These are phyloP conservation scores for Moesziomyces globuligerus DNA, from an alignment of 1,284 basidiomycete genomes.

Conservation along the genomic window DNA sequence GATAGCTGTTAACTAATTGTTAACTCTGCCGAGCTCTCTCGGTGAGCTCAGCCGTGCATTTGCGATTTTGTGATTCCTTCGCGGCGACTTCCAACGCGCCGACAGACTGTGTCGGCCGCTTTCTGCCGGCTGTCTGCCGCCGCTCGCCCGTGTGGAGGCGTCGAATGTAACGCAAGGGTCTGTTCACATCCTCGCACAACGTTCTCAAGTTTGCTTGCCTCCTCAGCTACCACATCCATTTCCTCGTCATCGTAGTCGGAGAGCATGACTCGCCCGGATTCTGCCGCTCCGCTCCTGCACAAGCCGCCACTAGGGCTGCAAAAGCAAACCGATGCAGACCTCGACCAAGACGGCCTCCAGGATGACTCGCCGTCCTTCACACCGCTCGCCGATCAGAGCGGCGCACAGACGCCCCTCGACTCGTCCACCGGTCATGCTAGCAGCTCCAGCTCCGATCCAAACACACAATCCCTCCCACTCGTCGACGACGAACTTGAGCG, in stretches of 20 bases:
- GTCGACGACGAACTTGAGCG: constrained; percentile 48
- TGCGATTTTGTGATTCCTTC: too few relatives aligned
- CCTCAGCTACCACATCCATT: not conserved
- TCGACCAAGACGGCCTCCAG: not conserved
- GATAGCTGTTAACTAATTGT: too few relatives aligned
- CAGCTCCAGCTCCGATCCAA: not conserved
- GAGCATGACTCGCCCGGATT: constrained; percentile 14
- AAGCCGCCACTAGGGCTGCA: constrained; percentile 15
- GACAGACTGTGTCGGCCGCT: too few relatives aligned
- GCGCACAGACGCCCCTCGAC: constrained; percentile 23
- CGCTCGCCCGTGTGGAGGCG: not conserved
- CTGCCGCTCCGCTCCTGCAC: not conserved
- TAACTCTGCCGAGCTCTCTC: too few relatives aligned
- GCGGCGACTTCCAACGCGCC: too few relatives aligned
- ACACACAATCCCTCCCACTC: constrained; percentile 4
- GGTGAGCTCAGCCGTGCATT: too few relatives aligned
- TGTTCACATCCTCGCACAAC: too few relatives aligned
- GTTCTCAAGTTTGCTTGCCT: too few relatives aligned
- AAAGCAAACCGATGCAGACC: not conserved
- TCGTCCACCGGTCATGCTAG: not conserved
- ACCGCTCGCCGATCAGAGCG: constrained; percentile 17
- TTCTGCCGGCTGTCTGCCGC: too few relatives aligned
- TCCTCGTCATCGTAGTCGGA: not conserved
- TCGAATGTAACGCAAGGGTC: constrained; percentile 16
- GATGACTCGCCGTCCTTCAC: constrained; percentile 23